phyloP scores from a whole-genome alignment of 23 red algal species.

The Gracilaria vermiculophylla region DNA sequence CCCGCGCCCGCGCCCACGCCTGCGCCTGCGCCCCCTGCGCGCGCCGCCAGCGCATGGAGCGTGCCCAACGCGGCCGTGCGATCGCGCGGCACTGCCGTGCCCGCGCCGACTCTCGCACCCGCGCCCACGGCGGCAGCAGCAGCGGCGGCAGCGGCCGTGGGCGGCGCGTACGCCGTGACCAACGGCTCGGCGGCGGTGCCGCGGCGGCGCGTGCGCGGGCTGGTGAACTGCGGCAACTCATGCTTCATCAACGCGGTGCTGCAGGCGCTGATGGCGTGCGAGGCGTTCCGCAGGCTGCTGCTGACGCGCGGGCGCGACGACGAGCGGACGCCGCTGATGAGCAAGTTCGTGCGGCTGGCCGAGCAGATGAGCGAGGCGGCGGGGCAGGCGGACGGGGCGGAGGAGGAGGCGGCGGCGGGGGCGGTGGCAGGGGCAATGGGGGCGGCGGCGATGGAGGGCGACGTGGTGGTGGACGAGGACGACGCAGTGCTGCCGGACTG shows the following conservation, averaged over 20 bases:
- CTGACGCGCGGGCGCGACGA: neutral
- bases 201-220: conserved; percentile 48
- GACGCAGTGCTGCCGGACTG: conserved; percentile 55
- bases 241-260: conserved; percentile 87
- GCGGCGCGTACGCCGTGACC: neutral
- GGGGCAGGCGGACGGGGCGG: too few species aligned
- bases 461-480: neutral
- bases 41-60: too few species aligned
- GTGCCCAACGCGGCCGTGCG: too few species aligned
- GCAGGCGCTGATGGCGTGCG: conserved; percentile 79
- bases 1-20: too few species aligned
- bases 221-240: conserved; percentile 84
- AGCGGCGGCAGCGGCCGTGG: neutral
- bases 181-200: neutral
- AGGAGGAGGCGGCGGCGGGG: too few species aligned
- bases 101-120: too few species aligned
- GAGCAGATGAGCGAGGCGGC: conserved; percentile 47
- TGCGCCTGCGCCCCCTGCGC: too few species aligned
- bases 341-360: conserved; percentile 59
- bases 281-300: conserved; percentile 61
- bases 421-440: too few species aligned
- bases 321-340: conserved; percentile 5
- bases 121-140: neutral
- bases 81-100: too few species aligned
- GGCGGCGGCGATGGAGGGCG: neutral